These are phyloP conservation scores for Prunus mongolica DNA, from an alignment of 306 rosid species.

Conservation along the genomic window DNA sequence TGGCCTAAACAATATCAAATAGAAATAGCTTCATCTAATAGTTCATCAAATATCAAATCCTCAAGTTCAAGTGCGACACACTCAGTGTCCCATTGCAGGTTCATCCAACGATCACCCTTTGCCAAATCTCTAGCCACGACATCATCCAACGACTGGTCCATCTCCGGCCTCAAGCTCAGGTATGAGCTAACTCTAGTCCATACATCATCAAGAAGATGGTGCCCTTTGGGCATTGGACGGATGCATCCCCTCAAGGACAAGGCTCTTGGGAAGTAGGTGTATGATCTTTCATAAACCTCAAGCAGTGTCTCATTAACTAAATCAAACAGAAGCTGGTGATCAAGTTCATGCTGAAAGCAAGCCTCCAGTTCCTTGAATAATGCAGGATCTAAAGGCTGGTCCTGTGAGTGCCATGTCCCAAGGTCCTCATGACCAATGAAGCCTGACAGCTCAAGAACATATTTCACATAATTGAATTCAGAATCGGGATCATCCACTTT, in stretches of 20 bases:
- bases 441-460: constrained; percentile 59
- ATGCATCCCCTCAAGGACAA: constrained; percentile 41
- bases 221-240: constrained; percentile 52
- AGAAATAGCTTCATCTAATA: constrained; percentile 65
- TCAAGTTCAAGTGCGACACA: constrained; percentile 65
- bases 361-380: constrained; percentile 45
- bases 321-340: constrained; percentile 63
- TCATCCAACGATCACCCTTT: constrained; percentile 66
- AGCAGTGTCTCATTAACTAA: constrained; percentile 57
- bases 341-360: constrained; percentile 33
- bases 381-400: constrained; percentile 50
- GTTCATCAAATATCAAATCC: constrained; percentile 63
- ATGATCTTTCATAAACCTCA: constrained; percentile 51
- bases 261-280: constrained; percentile 54
- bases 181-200: constrained; percentile 38
- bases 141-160: constrained; percentile 72
- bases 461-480: constrained; percentile 55
- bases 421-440: constrained; percentile 39
- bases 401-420: constrained; percentile 41
- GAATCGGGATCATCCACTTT: constrained; percentile 26
- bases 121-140: constrained; percentile 61
- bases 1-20: constrained; percentile 19
- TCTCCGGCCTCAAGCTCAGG: constrained; percentile 66
- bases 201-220: constrained; percentile 48
- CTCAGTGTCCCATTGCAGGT: constrained; percentile 67